Conservation (phyloP, 768 basidiomycete genomes). For the Kwoniella bestiolae region DNA sequence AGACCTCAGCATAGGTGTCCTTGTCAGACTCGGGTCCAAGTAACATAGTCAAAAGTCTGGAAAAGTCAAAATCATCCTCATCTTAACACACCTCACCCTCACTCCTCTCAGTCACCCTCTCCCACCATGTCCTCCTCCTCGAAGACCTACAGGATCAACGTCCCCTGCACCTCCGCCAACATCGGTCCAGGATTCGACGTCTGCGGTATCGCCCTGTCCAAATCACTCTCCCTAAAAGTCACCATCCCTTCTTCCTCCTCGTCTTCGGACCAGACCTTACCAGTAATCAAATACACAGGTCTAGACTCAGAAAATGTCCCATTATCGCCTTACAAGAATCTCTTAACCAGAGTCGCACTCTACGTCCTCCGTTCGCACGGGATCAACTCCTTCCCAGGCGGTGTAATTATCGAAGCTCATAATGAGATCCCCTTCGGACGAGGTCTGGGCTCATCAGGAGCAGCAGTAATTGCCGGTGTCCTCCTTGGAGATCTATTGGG, state of each 20-base stretch:
- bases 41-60: not conserved
- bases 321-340: slow-evolving; percentile 92
- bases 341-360: slow-evolving; percentile 93
- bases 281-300: slow-evolving; percentile 76
- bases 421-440: slow-evolving; percentile 98
- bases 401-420: slow-evolving; percentile 73
- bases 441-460: slow-evolving; percentile 95
- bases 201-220: slow-evolving; percentile 92
- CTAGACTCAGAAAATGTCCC: slow-evolving; percentile 91
- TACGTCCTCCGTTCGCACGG: slow-evolving; percentile 92
- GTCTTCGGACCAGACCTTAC: slow-evolving; percentile 56
- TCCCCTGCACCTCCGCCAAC: slow-evolving; percentile 98
- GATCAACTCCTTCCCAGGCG: slow-evolving; percentile 74
- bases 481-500: slow-evolving; percentile 86
- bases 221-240: slow-evolving; percentile 77
- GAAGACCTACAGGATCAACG: slow-evolving; percentile 67
- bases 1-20: not conserved
- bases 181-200: slow-evolving; percentile 99
- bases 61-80: not conserved
- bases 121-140: slow-evolving; percentile 23
- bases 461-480: slow-evolving; percentile 97
- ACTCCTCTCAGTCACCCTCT: not conserved
- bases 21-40: not conserved
- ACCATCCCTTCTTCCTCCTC: slow-evolving; percentile 56
- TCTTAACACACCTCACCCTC: not conserved